Base-by-base conservation (phyloP, 768 basidiomycete genomes). In the Termitomyces sp. region DNA sequence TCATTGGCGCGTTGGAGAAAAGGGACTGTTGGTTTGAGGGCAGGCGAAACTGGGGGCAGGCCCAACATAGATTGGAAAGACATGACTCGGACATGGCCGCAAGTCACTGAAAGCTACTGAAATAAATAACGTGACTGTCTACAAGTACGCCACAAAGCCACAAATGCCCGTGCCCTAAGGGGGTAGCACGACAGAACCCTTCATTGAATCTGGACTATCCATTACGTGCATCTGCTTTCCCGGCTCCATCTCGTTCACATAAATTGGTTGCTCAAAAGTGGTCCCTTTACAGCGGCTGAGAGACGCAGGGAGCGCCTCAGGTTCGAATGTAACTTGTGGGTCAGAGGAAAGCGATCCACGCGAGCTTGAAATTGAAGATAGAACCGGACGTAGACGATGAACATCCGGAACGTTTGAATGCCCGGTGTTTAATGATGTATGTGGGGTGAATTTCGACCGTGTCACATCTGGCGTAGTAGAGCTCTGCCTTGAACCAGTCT, bases 1-100 rank as follows among this genome's bases (percentile, higher is more conserved):
- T 99, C 97, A 57, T 92, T 85, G 0, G 97, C 92, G 50, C 97
- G 85, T 65, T 95, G 93, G 20, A 98, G 78, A 71, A 83, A 96
- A 2, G 94, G 90, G 5, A 84, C 67, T 55, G 94, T 80, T 26
- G 83, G 60, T 65, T 86, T 90, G 68, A 92, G 84, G 47, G 79
- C 77, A 39, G 75, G 59, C 0, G 88, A 79, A 46, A 86, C 57
- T 41, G 83, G 75, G n/a, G 87, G 85, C 13, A 90, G 72, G 50
- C 79, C 79, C 63, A 88, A 78, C 59, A 75, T 66, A 43, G 60
- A 64, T 24, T 62, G 63, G 14, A 69, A 55, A 53, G 75, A 59
- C 74, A 76, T 76, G 44, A 50, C 27, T 50, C 53, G 31, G 56
- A 48, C 52, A 54, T 53, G 47, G 32, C 37, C 52, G 56, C 37